Conservation (phyloP, 345 rosid genomes). For the Hibiscus trionum region DNA sequence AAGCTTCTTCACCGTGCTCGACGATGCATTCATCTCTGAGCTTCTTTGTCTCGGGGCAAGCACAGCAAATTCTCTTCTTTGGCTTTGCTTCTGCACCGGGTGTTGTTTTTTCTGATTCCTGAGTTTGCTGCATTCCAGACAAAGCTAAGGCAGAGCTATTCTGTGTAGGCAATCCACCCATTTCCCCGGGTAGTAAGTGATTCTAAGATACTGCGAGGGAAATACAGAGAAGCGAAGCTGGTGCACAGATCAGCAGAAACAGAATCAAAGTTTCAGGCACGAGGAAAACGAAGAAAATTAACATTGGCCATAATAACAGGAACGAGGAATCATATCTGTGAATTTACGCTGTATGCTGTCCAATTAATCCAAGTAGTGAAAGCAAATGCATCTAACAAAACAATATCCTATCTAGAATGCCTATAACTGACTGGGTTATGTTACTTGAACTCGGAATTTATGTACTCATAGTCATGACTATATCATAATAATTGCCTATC, state of each 20-base stretch:
- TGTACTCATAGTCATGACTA: no score
- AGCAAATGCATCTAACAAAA: background rate
- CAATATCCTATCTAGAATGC: background rate
- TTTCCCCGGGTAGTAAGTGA: constrained; percentile 13
- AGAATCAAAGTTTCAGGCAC: background rate
- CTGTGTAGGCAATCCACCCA: constrained; percentile 47
- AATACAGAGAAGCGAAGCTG: background rate
- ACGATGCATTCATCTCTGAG: constrained; percentile 91
- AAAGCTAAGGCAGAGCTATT: constrained; percentile 37
- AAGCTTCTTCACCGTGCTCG: constrained; percentile 73
- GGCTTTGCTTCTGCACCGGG: constrained; percentile 49
- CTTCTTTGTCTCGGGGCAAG: constrained; percentile 85
- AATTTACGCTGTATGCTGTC: background rate
- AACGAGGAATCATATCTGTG: background rate
- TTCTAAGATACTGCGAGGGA: background rate
- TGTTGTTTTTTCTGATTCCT: constrained; percentile 21
- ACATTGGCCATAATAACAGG: background rate
- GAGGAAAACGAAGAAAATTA: background rate
- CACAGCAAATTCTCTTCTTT: constrained; percentile 87
- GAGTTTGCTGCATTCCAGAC: constrained; percentile 33
- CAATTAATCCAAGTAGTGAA: background rate
- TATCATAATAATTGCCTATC: no score
- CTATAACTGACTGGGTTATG: background rate
- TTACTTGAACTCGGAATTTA: background rate
- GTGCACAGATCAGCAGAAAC: background rate